Evolutionary conservation across 305 asterid species (phyloP).

Genomic region (Salvia sclarea): DNA sequence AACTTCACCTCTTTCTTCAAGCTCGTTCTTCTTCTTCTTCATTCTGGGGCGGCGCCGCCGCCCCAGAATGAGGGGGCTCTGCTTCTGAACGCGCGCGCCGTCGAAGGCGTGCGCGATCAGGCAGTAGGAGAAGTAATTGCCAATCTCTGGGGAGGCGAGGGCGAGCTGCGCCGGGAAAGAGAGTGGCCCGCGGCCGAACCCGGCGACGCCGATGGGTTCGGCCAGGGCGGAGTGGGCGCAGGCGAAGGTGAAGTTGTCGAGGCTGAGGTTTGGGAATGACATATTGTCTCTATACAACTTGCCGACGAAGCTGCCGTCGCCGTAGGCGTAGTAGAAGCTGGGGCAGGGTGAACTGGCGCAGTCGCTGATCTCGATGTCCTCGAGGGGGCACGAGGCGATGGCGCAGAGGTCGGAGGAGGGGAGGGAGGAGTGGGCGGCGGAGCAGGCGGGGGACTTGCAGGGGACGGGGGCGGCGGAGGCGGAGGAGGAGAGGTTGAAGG

Average conservation of each 20-base stretch:
- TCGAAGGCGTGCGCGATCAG: conserved; percentile 70
- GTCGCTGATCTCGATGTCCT: conserved; percentile 60
- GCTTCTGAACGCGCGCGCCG: conserved; percentile 36
- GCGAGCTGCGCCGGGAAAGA: conserved; percentile 87
- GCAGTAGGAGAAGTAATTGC: conserved; percentile 84
- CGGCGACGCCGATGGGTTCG: conserved; percentile 97
- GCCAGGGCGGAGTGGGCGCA: conserved; percentile 79
- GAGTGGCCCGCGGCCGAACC: conserved; percentile 81
- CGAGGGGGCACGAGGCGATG: conserved; percentile 75
- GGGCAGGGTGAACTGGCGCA: conserved; percentile 64
- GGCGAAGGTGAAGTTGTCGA: conserved; percentile 74
- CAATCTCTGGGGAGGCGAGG: conserved; percentile 56
- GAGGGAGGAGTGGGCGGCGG: conserved; percentile 62
- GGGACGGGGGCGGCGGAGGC: conserved; percentile 45
- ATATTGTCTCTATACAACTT: conserved; percentile 56
- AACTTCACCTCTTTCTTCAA: conserved; percentile 25
- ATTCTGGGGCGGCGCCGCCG: conserved; percentile 45
- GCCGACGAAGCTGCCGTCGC: conserved; percentile 84
- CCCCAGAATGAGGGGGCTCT: conserved; percentile 83
- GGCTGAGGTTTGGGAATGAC: conserved; percentile 43
- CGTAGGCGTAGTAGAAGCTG: conserved; percentile 82
- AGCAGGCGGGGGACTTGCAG: conserved; percentile 76
- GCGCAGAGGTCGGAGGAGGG: conserved; percentile 87
- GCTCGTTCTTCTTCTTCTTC: conserved; percentile 15
- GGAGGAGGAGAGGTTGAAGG: conserved; percentile 70